Conservation (phyloP, 23 red algal species). For the Gracilaria gracilis region DNA sequence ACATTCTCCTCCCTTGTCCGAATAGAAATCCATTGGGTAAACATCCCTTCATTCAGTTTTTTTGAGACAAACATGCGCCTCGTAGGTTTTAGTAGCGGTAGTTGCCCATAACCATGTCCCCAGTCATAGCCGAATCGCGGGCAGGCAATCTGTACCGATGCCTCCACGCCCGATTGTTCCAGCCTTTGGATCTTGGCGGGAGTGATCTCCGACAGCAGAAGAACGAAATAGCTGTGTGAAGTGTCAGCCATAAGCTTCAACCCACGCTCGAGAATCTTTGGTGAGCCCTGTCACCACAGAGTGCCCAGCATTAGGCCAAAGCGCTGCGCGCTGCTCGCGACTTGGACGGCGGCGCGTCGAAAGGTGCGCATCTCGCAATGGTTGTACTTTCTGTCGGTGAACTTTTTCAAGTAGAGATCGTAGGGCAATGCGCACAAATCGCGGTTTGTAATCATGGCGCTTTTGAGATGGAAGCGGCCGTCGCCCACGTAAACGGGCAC, state of each 20-base stretch:
- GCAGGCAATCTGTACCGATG: constrained; percentile 98
- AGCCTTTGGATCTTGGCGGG: constrained; percentile 82
- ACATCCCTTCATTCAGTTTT: constrained; percentile 68
- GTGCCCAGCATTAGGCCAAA: constrained; percentile 94
- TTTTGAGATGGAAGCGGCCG: constrained; percentile 97
- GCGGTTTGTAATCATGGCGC: constrained; percentile 96
- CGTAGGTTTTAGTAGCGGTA: constrained; percentile 85
- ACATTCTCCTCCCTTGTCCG: constrained; percentile 91
- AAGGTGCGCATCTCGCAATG: constrained; percentile 77
- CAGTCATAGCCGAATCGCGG: constrained; percentile 97
- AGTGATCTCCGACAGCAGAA: constrained; percentile 88
- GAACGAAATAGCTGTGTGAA: constrained; percentile 59
- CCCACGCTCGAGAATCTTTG: constrained; percentile 73
- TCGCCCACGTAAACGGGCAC: constrained; percentile 92
- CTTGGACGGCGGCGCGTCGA: constrained; percentile 55
- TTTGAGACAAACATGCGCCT: constrained; percentile 80
- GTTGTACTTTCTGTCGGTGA: constrained; percentile 87
- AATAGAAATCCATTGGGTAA: constrained; percentile 99
- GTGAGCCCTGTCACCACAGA: constrained; percentile 94
- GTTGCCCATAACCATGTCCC: constrained; percentile 79
- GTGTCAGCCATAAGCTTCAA: constrained; percentile 18
- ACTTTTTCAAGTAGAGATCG: constrained; percentile 90
- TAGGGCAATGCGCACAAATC: constrained; percentile 78
- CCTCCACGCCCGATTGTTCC: constrained; percentile 75
- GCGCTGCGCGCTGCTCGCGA: constrained; percentile 48